Evolutionary conservation across 371 early-diverging fungal genomes (phyloP), one percentile per base, ranked within the genome.

Genomic region (Mortierella sp.): DNA sequence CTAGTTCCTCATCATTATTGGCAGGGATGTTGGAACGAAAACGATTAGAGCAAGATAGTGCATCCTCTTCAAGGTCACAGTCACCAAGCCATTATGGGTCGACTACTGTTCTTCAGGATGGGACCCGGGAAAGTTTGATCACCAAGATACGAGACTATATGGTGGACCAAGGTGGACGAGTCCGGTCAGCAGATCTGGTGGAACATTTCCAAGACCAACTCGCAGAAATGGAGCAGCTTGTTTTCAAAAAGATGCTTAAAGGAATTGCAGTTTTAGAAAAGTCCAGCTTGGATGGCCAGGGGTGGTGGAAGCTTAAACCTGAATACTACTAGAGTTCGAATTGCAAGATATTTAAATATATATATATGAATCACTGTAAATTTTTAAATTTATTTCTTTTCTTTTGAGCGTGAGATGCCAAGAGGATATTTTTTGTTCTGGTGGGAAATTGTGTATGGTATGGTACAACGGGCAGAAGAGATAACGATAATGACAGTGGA

Each of bases 221-320:
- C 3, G 76, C 71, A 13, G 76, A 83, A 42, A 87, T 88, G 5
- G 86, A 91, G 35, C 84, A 88, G 9, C 60, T 86, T 0, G 76
- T 90, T 3, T 93, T 93, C 66, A 83, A 88, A 29, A 90, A 91
- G 71, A 86, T 93, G 90, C 76, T 93, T 13, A 89, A 87, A 67
- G 90, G 86, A 2, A 89, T 93, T 37, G 92, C 92, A 2, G 81
- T 63, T 19, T 85, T 89, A 58, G 84, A 87, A 49, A 85, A 83
- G 71, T 73, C 83, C 26, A 45, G 28, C 3, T 45, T 17, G 4
- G 83, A 66, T 69, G 78, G 82, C 12, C 64, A 67, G 35, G 88
- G 90, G 3, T 78, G 83, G 53, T 90, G 90, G 89, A 74, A 82
- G 5, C 78, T 90, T 29, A 89, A 87, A 68, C 70, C 79, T 2